Evolutionary conservation across 495 filamentous ascomycete genomes (phyloP).

Genomic region (Podospora tetraspora): DNA sequence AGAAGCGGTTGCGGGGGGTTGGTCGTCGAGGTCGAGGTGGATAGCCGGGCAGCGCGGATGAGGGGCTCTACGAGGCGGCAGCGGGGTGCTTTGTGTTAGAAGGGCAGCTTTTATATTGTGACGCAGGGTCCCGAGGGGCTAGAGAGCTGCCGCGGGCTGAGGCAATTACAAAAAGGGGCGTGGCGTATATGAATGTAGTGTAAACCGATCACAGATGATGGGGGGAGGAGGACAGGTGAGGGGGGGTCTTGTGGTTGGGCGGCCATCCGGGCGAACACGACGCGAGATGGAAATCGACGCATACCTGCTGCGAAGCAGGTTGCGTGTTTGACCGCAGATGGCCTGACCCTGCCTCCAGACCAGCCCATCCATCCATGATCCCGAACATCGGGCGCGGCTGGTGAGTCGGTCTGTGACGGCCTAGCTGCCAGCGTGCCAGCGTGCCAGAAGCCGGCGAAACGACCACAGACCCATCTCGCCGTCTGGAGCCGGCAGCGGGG

Average conservation of each 20-base stretch:
- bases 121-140: neutral
- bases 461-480: neutral
- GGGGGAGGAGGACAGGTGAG: neutral
- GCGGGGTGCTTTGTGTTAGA: constrained; percentile 18
- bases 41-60: too few relatives aligned
- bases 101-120: constrained; percentile 5
- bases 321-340: neutral
- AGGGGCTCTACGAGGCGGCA: constrained; percentile 11
- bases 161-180: constrained; percentile 4
- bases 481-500: neutral
- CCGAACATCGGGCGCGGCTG: neutral
- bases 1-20: constrained; percentile 4
- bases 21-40: too few relatives aligned
- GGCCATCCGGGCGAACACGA: neutral
- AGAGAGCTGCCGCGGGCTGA: neutral
- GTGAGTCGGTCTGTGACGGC: neutral
- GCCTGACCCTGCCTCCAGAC: neutral
- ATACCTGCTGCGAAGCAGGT: neutral
- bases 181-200: neutral
- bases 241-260: neutral
- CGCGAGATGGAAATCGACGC: neutral
- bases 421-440: neutral
- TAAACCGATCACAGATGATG: neutral
- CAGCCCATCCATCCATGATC: neutral
- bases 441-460: neutral